Evolutionary conservation across 768 basidiomycete species (phyloP), one percentile per base, ranked within the genome.

Genomic region (Kockovaella imperatae): DNA sequence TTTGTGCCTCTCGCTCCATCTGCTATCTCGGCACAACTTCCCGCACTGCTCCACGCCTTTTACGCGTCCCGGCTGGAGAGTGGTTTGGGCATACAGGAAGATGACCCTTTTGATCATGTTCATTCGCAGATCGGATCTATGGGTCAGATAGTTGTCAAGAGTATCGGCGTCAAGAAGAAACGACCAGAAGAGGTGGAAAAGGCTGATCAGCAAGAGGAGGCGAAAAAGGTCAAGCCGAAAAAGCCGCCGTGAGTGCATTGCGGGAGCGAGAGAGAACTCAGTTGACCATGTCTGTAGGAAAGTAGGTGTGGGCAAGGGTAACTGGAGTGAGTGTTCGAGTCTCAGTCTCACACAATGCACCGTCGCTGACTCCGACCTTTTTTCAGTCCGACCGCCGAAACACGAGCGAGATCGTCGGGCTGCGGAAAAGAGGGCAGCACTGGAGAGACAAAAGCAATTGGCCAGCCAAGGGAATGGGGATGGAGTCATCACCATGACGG

Each of bases 21-120:
- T 46, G 80, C 79, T 47, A 75, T 84, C 62, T 83, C 84, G 29
- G 74, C 80, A 21, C 89, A 93, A 60, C 87, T 95, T 56, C 64
- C 64, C 2, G 89, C 87, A 7, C 72, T 97, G 31, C 80, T 97
- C 56, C 83, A 78, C 49, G 69, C 78, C 0, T 91, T 82, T 73
- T 93, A 84, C 45, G 40, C 54, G 4, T 42, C 58, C 20, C 57
- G 60, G 8, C 35, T 65, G 13, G 62, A 60, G 28, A 43, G 56
- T 20, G 60, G 59, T 18, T 40, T 49, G 5, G 57, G 54, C 15
- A 42, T 67, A 13, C 35, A 49, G 1, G 64, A 66, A 26, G 66
- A 66, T 39, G 55, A 56, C 17, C 35, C 17, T 0, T 70, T 70
- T 49, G 66, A 68, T 32, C 46, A 53, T 21, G 34, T 56, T 11